Percentiles rank a stretch among this genome's conserved stretches.
phyloP scores from a whole-genome alignment of 306 rosid genomes.

The Hippophae rhamnoides region DNA sequence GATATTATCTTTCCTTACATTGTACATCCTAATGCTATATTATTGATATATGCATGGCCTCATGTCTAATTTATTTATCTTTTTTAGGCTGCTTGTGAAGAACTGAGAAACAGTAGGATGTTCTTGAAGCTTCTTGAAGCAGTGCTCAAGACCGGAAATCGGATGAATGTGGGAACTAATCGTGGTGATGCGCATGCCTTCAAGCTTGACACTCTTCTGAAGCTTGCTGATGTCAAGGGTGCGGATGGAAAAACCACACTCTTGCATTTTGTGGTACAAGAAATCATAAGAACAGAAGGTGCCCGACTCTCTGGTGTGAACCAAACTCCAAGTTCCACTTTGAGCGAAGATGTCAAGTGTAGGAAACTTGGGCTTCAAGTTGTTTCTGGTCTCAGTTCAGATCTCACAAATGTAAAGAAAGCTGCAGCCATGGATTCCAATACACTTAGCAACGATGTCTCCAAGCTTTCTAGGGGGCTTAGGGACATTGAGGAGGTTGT shows the following conservation, averaged over 20 bases:
- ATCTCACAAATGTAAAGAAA: slow-evolving; percentile 81
- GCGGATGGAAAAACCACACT: slow-evolving; percentile 94
- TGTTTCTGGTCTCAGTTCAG: slow-evolving; percentile 71
- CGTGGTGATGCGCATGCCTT: slow-evolving; percentile 97
- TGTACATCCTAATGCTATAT: background rate
- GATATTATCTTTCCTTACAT: background rate
- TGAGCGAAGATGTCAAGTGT: slow-evolving; percentile 64
- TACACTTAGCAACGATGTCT: slow-evolving; percentile 62
- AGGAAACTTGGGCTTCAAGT: slow-evolving; percentile 79
- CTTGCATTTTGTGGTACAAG: slow-evolving; percentile 89
- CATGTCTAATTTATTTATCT: slow-evolving; percentile 8
- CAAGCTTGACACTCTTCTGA: slow-evolving; percentile 98
- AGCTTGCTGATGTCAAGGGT: slow-evolving; percentile 82
- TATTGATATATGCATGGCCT: background rate
- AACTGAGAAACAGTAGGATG: slow-evolving; percentile 83
- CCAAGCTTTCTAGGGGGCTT: slow-evolving; percentile 67
- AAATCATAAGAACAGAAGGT: slow-evolving; percentile 83
- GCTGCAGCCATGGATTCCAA: slow-evolving; percentile 91
- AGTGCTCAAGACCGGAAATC: slow-evolving; percentile 89
- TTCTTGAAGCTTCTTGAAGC: slow-evolving; percentile 94
- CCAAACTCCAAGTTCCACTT: slow-evolving; percentile 30
- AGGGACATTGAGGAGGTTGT: slow-evolving; percentile 44
- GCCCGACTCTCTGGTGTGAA: slow-evolving; percentile 43
- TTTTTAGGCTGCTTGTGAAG: slow-evolving; percentile 77
- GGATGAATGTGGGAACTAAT: slow-evolving; percentile 96